Percentiles rank a stretch among this genome's conserved stretches.
These are phyloP conservation scores for Fomitopsis betulina DNA, from an alignment of 1,284 basidiomycete genomes.

Conservation along the genomic window DNA sequence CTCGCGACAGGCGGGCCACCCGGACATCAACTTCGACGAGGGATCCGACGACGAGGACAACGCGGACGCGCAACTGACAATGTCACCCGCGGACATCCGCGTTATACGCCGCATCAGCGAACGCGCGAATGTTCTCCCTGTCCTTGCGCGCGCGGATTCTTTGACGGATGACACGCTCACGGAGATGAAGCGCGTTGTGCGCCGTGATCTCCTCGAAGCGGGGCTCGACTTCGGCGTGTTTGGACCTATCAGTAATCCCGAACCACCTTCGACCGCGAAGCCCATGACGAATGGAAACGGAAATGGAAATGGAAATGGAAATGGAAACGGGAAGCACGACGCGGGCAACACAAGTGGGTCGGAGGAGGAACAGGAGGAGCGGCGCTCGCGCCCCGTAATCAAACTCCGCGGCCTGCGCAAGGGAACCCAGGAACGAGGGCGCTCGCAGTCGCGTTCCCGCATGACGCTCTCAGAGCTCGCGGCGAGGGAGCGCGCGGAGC, in stretches of 20 bases:
- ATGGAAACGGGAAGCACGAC: constrained; percentile 20
- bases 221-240: constrained; percentile 73
- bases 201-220: constrained; percentile 54
- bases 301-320: constrained; percentile 27
- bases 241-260: constrained; percentile 34
- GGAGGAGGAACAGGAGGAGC: constrained; percentile 42
- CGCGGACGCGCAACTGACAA: constrained; percentile 40
- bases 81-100: constrained; percentile 73
- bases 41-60: constrained; percentile 47
- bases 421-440: constrained; percentile 36
- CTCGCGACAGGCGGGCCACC: constrained; percentile 38
- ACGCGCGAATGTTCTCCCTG: constrained; percentile 72
- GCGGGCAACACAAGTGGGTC: constrained; percentile 22
- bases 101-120: constrained; percentile 68
- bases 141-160: constrained; percentile 73
- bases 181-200: constrained; percentile 63
- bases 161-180: constrained; percentile 68
- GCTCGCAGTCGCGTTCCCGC: constrained; percentile 67
- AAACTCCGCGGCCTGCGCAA: constrained; percentile 54
- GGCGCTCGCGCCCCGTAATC: constrained; percentile 65
- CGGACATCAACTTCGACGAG: constrained; percentile 46
- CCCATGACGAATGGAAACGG: constrained; percentile 14
- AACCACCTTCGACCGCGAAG: constrained; percentile 17
- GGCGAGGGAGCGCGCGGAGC: constrained; percentile 41
- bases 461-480: constrained; percentile 54